These are phyloP conservation scores for Ailanthus altissimus DNA, from an alignment of 345 rosid genomes.

Conservation along the genomic window DNA sequence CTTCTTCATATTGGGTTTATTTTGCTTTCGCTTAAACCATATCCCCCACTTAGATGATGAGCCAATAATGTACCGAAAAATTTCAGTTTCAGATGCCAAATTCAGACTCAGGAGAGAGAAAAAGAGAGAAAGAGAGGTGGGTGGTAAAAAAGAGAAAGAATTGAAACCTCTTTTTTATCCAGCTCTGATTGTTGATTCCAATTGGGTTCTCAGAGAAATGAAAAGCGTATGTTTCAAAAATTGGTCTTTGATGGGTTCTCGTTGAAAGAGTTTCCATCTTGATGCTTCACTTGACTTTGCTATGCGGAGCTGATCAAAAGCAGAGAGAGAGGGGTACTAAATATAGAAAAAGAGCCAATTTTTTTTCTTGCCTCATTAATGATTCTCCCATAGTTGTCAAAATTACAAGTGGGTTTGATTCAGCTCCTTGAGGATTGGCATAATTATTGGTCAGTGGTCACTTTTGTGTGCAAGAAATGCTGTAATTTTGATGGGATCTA, in stretches of 20 bases:
- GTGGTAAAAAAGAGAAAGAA: conserved; percentile 3
- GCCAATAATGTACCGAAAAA: conserved; percentile 63
- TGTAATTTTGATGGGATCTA: conserved; percentile 25
- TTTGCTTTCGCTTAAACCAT: conserved; percentile 43
- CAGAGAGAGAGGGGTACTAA: conserved; percentile 22
- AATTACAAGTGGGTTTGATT: conserved; percentile 43
- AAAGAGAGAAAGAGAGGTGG: conserved; percentile 25
- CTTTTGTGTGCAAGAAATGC: conserved; percentile 25
- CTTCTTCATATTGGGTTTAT: conserved; percentile 18
- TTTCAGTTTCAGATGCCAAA: conserved; percentile 43
- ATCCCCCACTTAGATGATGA: conserved; percentile 68
- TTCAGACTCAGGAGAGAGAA: conserved; percentile 26
- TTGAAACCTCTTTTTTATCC: conserved; percentile 27
- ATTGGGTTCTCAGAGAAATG: conserved; percentile 48
- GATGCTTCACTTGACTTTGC: conserved; percentile 41
- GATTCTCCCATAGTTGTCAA: conserved; percentile 49
- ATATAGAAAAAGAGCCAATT: conserved; percentile 35
- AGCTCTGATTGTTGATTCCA: conserved; percentile 58
- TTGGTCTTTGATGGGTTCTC: conserved; percentile 28
- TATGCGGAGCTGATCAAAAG: conserved; percentile 31
- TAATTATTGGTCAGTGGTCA: conserved; percentile 33
- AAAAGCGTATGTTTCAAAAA: conserved; percentile 38
- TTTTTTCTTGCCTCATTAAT: conserved; percentile 46
- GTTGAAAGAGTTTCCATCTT: conserved; percentile 38
- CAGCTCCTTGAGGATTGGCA: conserved; percentile 41